Percentiles rank a stretch among this genome's conserved stretches.
phyloP scores from a whole-genome alignment of 768 basidiomycete species.

The Rhodotorula diobovata region DNA sequence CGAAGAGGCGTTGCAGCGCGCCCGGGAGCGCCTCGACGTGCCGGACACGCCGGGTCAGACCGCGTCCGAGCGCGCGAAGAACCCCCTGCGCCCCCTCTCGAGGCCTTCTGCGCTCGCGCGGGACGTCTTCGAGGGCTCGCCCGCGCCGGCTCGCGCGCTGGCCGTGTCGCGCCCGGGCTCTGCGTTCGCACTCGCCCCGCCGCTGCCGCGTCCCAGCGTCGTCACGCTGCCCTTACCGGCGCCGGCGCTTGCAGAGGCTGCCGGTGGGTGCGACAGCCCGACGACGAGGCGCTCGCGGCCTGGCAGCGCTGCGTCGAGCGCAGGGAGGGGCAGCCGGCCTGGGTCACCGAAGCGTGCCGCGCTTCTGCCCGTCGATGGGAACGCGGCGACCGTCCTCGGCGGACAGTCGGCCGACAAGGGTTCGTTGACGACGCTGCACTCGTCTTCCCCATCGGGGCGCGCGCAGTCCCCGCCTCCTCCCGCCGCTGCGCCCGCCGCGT shows the following conservation, averaged over 20 bases:
- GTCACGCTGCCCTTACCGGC: background rate
- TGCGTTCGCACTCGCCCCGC: background rate
- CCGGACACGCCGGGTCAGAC: background rate
- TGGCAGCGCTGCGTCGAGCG: background rate
- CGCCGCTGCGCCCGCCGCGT: background rate
- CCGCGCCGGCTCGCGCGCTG: background rate
- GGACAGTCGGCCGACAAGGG: background rate
- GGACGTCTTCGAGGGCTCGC: slow-evolving; percentile 7
- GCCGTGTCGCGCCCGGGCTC: background rate
- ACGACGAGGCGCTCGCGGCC: background rate
- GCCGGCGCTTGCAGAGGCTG: background rate
- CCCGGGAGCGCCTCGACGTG: background rate
- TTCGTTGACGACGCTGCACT: background rate
- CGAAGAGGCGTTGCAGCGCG: slow-evolving; percentile 9
- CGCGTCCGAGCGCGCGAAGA: background rate
- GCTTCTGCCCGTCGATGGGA: background rate
- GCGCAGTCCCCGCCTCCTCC: background rate
- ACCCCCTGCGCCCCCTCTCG: background rate
- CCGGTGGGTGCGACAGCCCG: background rate
- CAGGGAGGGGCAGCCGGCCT: no score
- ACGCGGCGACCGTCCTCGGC: background rate
- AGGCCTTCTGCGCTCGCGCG: background rate
- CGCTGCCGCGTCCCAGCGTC: background rate
- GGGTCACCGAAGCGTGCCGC: background rate
- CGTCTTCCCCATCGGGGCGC: slow-evolving; percentile 1